Evolutionary conservation across 768 basidiomycete species (phyloP), one percentile per base, ranked within the genome.

Genomic region (Lactarius evosmus): DNA sequence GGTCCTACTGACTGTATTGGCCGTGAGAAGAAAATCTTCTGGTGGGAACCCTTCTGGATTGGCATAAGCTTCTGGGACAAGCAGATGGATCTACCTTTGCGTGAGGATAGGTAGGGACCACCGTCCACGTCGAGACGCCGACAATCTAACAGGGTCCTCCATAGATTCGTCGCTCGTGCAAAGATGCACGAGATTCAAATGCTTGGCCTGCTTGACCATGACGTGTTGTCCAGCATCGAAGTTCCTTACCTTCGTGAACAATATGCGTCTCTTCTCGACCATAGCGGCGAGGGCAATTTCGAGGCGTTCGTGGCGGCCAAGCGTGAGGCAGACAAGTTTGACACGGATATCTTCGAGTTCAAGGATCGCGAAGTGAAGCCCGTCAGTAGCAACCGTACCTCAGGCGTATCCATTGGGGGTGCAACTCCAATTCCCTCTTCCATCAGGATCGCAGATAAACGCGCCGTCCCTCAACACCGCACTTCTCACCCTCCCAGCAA

Each of bases 121-220:
- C 38, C 30, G 53, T 67, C 34, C 32, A 22, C 44, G 4, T 58
- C 25, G n/a, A 53, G 17, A 30, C 38, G 38, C 30, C 17, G 22
- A 51, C 25, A 2, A 53, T 17, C 34, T 27, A 25, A 63, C 49
- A 33, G 38, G 56, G 33, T 62, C 41, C 19, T 44, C 29, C 19
- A 69, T 68, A 95, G 96, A 65, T 98, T 98, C 72, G 80, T 98
- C 29, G 89, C 93, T 6, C 85, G 96, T 33, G 94, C 91, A n/a
- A 92, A 93, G 76, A 96, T 97, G 93, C 92, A 94, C 70, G 92
- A 95, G 72, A 93, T 97, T 41, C 91, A 97, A 71, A 95, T 93
- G 91, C 82, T 97, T 1, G 95, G 95, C 7, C 78, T 96, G 9
- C 79, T 96, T 50, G 94, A 94, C 68, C 91, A 95, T 69, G 94